Percentiles rank a stretch among this genome's conserved stretches.
phyloP scores from a whole-genome alignment of 129 eudicot genomes.

The Solidago caesia region DNA sequence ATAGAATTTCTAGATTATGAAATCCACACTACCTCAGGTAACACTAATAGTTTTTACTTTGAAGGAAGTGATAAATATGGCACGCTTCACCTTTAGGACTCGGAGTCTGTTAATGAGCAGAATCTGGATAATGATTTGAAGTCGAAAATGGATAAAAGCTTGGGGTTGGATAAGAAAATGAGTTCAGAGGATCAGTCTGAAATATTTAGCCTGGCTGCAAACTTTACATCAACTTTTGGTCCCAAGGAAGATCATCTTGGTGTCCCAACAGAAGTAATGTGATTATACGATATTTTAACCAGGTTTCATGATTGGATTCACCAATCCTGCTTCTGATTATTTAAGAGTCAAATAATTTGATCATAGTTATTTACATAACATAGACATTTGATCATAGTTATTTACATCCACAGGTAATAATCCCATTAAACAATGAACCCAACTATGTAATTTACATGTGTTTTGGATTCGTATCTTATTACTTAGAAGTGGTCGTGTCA shows the following conservation, averaged over 20 bases:
- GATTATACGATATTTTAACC: background rate
- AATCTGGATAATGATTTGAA: conserved; percentile 59
- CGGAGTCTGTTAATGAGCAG: conserved; percentile 46
- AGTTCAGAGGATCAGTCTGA: conserved; percentile 38
- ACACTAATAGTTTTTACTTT: conserved; percentile 47
- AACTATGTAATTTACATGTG: too few relatives aligned
- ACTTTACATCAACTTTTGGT: conserved; percentile 41
- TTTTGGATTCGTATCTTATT: too few relatives aligned
- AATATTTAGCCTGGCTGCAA: conserved; percentile 36
- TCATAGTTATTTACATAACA: too few relatives aligned
- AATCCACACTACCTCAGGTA: conserved; percentile 39
- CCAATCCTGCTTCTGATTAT: background rate
- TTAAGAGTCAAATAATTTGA: background rate
- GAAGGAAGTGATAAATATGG: conserved; percentile 56
- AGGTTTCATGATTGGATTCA: background rate
- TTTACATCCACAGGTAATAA: too few relatives aligned
- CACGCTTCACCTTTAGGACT: conserved; percentile 37
- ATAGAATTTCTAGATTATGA: too few relatives aligned
- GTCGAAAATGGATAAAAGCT: conserved; percentile 45
- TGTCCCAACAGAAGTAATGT: conserved; percentile 88
- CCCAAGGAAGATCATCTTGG: conserved; percentile 60
- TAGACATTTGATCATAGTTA: too few relatives aligned
- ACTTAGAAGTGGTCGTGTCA: too few relatives aligned
- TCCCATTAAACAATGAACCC: too few relatives aligned
- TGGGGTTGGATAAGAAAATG: conserved; percentile 32